Percentiles rank a stretch among this genome's conserved stretches.
These are phyloP conservation scores for Epichloe brachyelytri DNA, from an alignment of 2,329 filamentous ascomycete species.

Conservation along the genomic window DNA sequence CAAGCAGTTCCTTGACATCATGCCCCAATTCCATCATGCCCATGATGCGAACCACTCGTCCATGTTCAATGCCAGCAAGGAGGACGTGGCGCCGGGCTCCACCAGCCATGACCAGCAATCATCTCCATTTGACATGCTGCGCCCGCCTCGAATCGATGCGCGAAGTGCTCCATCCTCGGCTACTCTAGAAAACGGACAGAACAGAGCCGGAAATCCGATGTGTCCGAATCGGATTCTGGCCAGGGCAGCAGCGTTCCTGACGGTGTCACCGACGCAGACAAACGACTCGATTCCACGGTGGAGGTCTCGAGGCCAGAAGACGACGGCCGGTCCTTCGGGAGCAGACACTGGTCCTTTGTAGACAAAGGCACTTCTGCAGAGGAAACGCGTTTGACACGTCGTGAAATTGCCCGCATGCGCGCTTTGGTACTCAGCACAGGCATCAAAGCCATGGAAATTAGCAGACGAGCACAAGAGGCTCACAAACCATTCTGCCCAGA, in stretches of 20 bases:
- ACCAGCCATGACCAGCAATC: slow-evolving; percentile 23
- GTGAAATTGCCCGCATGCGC: slow-evolving; percentile 69
- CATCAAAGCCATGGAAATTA: slow-evolving; percentile 79
- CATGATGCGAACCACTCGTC: slow-evolving; percentile 14
- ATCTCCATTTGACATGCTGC: slow-evolving; percentile 33
- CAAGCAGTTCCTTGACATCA: slow-evolving; percentile 37
- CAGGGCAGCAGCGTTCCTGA: slow-evolving; percentile 14
- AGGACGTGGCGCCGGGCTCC: slow-evolving; percentile 6
- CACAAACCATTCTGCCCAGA: slow-evolving; percentile 21
- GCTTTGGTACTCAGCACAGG: slow-evolving; percentile 70
- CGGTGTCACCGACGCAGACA: slow-evolving; percentile 20
- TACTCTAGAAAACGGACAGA: slow-evolving; percentile 14
- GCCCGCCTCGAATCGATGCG: slow-evolving; percentile 36
- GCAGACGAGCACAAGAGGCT: slow-evolving; percentile 45
- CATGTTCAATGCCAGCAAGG: slow-evolving; percentile 8
- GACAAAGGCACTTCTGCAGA: slow-evolving; percentile 26
- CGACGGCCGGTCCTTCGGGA: slow-evolving; percentile 11
- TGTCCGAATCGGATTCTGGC: slow-evolving; percentile 26
- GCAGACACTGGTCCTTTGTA: slow-evolving; percentile 39
- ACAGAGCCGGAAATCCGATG: slow-evolving; percentile 18
- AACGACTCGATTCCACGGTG: slow-evolving; percentile 21
- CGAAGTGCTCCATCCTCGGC: slow-evolving; percentile 26
- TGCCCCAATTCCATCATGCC: slow-evolving; percentile 35
- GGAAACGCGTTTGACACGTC: slow-evolving; percentile 36
- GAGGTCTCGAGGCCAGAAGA: slow-evolving; percentile 15